Evolutionary conservation across 192 early-diverging fungal species (phyloP).

Genomic region (Dissophora globulifera): DNA sequence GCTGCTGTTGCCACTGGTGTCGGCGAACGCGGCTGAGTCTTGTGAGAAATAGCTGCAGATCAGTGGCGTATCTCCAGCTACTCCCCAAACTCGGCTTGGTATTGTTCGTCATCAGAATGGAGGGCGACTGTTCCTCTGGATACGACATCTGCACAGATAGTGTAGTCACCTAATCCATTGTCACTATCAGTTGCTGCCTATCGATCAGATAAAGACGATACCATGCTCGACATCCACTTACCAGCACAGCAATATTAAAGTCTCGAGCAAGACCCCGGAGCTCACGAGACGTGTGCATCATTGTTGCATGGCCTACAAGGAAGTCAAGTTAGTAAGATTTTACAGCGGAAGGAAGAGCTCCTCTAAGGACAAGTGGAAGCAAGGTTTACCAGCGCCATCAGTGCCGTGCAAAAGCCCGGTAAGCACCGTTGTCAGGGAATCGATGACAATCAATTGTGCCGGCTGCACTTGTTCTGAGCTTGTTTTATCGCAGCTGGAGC

Average conservation of each 20-base stretch:
- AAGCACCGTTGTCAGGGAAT: slow-evolving; percentile 13
- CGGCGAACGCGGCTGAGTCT: too few relatives aligned
- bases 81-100: slow-evolving; percentile 25
- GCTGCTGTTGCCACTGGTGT: not conserved
- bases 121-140: slow-evolving; percentile 39
- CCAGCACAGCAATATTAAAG: slow-evolving; percentile 14
- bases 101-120: slow-evolving; percentile 23
- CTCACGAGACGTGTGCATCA: slow-evolving; percentile 35
- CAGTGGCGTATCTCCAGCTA: slow-evolving; percentile 38
- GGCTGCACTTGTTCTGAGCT: too few relatives aligned
- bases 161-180: slow-evolving; percentile 33
- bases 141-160: slow-evolving; percentile 9
- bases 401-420: slow-evolving; percentile 2
- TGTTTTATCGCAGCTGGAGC: not conserved
- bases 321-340: not conserved
- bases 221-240: not conserved
- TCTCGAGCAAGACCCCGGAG: slow-evolving; percentile 23
- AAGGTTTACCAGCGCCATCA: slow-evolving; percentile 20
- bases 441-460: slow-evolving; percentile 19
- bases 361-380: not conserved
- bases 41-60: slow-evolving; percentile 32
- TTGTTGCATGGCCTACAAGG: slow-evolving; percentile 31
- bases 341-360: not conserved
- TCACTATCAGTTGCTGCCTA: too few relatives aligned
- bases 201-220: too few relatives aligned